Base-by-base conservation (phyloP, 2,329 filamentous ascomycete species). In the Cladosporium oxysporum region DNA sequence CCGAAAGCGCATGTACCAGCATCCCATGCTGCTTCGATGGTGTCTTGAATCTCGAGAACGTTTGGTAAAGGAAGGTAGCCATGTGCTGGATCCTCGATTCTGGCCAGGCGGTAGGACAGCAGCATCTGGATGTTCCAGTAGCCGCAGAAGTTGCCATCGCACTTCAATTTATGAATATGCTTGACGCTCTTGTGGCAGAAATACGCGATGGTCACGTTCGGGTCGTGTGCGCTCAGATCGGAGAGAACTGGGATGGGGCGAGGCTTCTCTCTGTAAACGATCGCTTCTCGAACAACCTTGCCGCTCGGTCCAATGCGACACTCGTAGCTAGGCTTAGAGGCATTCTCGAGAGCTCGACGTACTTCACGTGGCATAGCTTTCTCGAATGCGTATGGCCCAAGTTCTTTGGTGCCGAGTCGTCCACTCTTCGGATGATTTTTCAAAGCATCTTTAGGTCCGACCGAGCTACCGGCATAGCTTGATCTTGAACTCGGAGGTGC, bases 111-210 rank as follows among this genome's bases (percentile, higher is more conserved):
- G 31, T 70, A 64, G 0, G 93, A 94, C 16, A 90, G 81, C 71
- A 97, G 79, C 88, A 96, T 96, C 76, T 98, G 95, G 35, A 97
- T 96, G 74, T 96, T 98, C 49, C 94, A 87, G 76, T 97, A 98
- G 3, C 94, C 94, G 75, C 94, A 98, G 76, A 98, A 98, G 6
- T 92, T 91, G 26, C 93, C 93, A 80, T 97, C 93, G 67, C 82
- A 84, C n/a, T 84, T 85, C 62, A 96, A 83, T 73, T 96, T 96
- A 61, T 91, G 91, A 29, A 98, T 84, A 73, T 97, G 93, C 58
- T 88, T 84, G 0, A 92, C 90, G 58, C 83, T 83, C 1, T 90
- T 85, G 72, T 93, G 88, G 76, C 93, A 97, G 37, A 97, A 82
- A 72, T 93, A 97, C 6, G 91, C 91, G 69, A 87, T 87, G 62